Base-by-base conservation (phyloP, 257 asterid species). In the Misopates orontium region DNA sequence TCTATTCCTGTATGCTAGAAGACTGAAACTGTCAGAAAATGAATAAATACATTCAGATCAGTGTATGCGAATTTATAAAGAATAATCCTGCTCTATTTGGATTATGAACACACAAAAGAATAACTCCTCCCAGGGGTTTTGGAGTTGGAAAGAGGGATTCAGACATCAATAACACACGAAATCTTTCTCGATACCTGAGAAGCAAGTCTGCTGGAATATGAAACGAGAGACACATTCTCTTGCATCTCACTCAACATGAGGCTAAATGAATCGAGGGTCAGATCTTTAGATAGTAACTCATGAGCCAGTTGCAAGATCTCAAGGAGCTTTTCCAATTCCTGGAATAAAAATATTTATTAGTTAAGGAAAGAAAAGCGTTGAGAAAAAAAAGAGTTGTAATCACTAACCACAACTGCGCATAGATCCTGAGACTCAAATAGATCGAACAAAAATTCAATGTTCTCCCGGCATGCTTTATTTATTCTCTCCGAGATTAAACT, bases 131-230 rank as follows among this genome's bases (percentile, higher is more conserved):
- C 10, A 10, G 10, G 42, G 11, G 10, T 36, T 36, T 36, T 36
- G 42, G 10, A 36, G 42, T 36, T 3, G 11, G 42, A 36, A 36
- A 4, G 42, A 4, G 42, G 11, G 10, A 3, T 36, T 10, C 6
- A 10, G 42, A 36, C 10, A 36, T 36, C 42, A 36, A 36, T 36
- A 36, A 36, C 42, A 36, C 42, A 36, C 42, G 6, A 36, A 36
- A 36, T 36, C 11, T 36, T 36, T 36, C 42, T 21, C 18, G 70
- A 45, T 77, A 93, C 99, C 97, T 93, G 99, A 57, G 95, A 90
- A 72, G 96, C 95, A 83, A 93, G 92, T 53, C 99, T 81, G 81
- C 97, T 90, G 62, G 99, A 93, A 80, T 93, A 93, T 39, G 99
- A 90, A 81, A 93, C 90, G 53, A 93, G 95, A 56, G 99, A 93